A percentile compares a stretch with the other conserved stretches of the same genome.
Evolutionary conservation across 2,329 filamentous ascomycete genomes (phyloP).

Genomic region (Setomelanomma holmii): DNA sequence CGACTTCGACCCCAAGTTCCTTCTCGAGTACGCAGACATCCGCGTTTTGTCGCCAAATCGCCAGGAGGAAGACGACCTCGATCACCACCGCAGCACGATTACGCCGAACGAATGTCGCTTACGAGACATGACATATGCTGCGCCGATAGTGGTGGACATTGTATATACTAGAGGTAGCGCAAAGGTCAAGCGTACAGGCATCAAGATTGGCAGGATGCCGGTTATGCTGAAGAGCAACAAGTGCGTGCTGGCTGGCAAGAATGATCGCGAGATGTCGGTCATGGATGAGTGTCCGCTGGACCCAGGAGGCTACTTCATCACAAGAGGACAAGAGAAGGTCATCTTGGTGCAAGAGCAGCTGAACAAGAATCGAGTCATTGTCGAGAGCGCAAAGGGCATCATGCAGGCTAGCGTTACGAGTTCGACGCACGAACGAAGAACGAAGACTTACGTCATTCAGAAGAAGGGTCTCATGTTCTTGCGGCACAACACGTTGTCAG

Average conservation of each 20-base stretch:
- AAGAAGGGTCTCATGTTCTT: conserved; percentile 93
- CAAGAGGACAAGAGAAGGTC: conserved; percentile 97
- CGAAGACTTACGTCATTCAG: conserved; percentile 92
- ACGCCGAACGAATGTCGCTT: conserved; percentile 96
- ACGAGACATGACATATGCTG: conserved; percentile 97
- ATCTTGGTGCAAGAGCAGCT: conserved; percentile 98
- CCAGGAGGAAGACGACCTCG: conserved; percentile 73
- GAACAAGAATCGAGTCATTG: conserved; percentile 98
- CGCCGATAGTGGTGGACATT: conserved; percentile 91
- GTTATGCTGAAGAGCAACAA: conserved; percentile 97
- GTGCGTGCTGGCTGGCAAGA: conserved; percentile 83
- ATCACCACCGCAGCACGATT: conserved; percentile 60
- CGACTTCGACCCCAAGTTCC: conserved; percentile 92
- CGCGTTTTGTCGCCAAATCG: conserved; percentile 83
- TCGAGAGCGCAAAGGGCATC: conserved; percentile 93
- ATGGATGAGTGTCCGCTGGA: conserved; percentile 97
- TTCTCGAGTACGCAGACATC: conserved; percentile 90
- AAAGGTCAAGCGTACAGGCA: conserved; percentile 73
- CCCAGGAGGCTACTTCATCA: conserved; percentile 96
- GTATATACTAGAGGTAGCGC: conserved; percentile 85
- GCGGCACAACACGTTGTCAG: conserved; percentile 89
- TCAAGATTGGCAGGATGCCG: conserved; percentile 88
- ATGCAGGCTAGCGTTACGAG: conserved; percentile 91
- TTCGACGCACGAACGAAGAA: conserved; percentile 97
- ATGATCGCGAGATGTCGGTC: conserved; percentile 84